Evolutionary conservation across 2,329 filamentous ascomycete genomes (phyloP).

Genomic region (Bisporella sp.): DNA sequence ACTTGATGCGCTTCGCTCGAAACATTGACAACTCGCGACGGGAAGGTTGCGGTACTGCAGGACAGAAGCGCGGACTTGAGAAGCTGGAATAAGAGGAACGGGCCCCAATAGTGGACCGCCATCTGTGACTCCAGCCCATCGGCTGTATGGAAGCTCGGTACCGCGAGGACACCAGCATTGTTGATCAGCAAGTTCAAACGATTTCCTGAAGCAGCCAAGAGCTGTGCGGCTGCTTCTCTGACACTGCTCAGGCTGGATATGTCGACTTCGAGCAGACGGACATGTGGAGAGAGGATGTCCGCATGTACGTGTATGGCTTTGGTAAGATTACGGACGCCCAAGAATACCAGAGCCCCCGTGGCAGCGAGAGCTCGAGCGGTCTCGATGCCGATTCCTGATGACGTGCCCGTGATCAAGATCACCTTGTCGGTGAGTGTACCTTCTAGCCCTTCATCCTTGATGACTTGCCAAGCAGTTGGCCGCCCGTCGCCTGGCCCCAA

Average conservation of each 20-base stretch:
- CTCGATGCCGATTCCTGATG: conserved; percentile 31
- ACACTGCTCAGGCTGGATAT: conserved; percentile 27
- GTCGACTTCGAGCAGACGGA: conserved; percentile 30
- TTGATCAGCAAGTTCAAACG: conserved; percentile 25
- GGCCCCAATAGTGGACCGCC: conserved; percentile 43
- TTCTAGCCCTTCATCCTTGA: conserved; percentile 24
- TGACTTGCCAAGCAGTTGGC: conserved; percentile 22
- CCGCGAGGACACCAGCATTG: conserved; percentile 20
- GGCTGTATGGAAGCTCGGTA: conserved; percentile 27
- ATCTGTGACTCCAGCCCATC: conserved; percentile 46
- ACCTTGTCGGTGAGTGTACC: conserved; percentile 32
- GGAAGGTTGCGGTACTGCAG: conserved; percentile 30
- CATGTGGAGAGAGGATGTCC: conserved; percentile 32
- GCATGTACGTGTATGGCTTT: conserved; percentile 25
- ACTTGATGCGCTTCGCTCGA: conserved; percentile 36
- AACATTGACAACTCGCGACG: conserved; percentile 40
- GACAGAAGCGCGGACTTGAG: conserved; percentile 37
- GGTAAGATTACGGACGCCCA: conserved; percentile 27
- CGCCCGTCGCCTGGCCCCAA: background rate
- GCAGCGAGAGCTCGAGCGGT: conserved; percentile 28
- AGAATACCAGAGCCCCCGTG: conserved; percentile 30
- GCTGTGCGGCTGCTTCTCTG: conserved; percentile 19
- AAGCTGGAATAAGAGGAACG: conserved; percentile 47
- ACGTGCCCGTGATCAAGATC: conserved; percentile 32
- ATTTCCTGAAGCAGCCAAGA: conserved; percentile 21